Evolutionary conservation across 306 rosid species (phyloP).

Genomic region (Glycine tomentella): DNA sequence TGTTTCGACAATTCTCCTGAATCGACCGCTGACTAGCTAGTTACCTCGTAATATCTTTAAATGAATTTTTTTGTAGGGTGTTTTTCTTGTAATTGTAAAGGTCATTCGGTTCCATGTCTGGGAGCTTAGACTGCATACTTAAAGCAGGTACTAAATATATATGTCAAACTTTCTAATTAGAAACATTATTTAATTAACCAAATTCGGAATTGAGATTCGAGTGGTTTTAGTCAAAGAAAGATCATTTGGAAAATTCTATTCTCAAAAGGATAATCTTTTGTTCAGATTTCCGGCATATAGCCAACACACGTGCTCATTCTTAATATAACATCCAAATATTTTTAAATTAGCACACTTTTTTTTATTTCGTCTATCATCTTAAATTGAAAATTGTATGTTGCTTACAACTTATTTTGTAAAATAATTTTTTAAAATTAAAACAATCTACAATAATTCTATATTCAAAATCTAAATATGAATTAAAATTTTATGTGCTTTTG

Average conservation of each 20-base stretch:
- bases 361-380: background rate
- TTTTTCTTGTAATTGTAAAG: background rate
- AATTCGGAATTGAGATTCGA: slow-evolving; percentile 1
- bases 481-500: background rate
- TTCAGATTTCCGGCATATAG: background rate
- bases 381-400: too few relatives aligned
- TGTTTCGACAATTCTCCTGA: background rate
- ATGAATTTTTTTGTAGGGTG: background rate
- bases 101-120: background rate
- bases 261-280: background rate
- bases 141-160: background rate
- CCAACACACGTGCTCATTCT: slow-evolving; percentile 25
- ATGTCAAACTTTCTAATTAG: background rate
- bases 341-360: background rate
- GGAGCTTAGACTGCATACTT: background rate
- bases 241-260: background rate
- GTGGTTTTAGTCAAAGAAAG: slow-evolving; percentile 2
- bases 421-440: background rate
- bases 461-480: background rate
- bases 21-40: background rate
- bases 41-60: background rate
- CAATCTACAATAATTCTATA: background rate
- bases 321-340: background rate
- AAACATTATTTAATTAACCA: background rate
- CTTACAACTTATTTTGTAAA: background rate